These are phyloP conservation scores for Penicillium macrosclerotiorum DNA, from an alignment of 495 filamentous ascomycete genomes.

Conservation along the genomic window DNA sequence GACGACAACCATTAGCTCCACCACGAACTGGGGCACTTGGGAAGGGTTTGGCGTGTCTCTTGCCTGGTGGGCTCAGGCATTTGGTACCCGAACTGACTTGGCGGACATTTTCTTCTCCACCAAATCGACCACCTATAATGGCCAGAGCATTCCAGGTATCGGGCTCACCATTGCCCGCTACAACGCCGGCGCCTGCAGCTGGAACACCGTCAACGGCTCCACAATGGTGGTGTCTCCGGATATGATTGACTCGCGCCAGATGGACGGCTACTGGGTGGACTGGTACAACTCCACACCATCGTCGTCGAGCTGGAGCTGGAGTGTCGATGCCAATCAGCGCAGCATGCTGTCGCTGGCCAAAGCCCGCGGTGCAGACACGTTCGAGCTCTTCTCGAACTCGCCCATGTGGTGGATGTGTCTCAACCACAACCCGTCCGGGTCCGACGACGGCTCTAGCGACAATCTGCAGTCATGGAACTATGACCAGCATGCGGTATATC, in stretches of 20 bases:
- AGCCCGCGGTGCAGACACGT: constrained; percentile 10
- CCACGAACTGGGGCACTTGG: constrained; percentile 5
- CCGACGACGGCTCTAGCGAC: constrained; percentile 4
- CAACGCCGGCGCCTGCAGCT: constrained; percentile 13
- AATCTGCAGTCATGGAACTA: constrained; percentile 16
- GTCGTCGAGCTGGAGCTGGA: constrained; percentile 17
- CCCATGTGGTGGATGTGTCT: constrained; percentile 14
- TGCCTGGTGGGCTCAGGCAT: constrained; percentile 17
- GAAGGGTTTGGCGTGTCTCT: constrained; percentile 13
- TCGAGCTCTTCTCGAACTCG: constrained; percentile 17
- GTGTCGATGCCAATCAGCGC: constrained; percentile 14
- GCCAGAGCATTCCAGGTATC: constrained; percentile 2
- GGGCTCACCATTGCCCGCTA: constrained; percentile 16
- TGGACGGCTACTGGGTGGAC: constrained; percentile 15
- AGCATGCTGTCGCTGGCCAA: constrained; percentile 12
- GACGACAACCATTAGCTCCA: constrained; percentile 7
- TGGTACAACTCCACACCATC: constrained; percentile 5
- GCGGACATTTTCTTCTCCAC: constrained; percentile 11
- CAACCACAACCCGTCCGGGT: constrained; percentile 13
- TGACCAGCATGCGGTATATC: constrained; percentile 14
- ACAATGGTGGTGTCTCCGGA: constrained; percentile 9
- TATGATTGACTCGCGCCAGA: constrained; percentile 8
- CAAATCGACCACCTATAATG: constrained; percentile 10
- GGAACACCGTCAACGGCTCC: constrained; percentile 10
- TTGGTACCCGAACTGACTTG: constrained; percentile 9